Base-by-base conservation (phyloP, 257 asterid species). In the Fraxinus pennsylvanica region DNA sequence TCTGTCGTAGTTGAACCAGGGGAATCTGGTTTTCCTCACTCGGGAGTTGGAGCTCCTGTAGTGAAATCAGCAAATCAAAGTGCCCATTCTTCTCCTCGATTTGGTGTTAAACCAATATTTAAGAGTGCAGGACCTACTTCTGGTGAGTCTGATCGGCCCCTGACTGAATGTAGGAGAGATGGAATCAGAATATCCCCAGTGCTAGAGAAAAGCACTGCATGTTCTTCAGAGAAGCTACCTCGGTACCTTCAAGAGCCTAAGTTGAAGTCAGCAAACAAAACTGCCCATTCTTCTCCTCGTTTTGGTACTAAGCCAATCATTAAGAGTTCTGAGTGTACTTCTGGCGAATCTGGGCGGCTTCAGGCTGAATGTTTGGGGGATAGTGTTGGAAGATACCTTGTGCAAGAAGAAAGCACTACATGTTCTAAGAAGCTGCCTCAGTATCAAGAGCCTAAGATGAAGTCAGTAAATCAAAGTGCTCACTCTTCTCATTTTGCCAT, bases 261-360 rank as follows among this genome's bases (percentile, higher is more conserved):
- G 72, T 22, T 73, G 50, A 59, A 66, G 45, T 83, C 89, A 41
- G 84, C 79, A 33, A 82, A 32, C 80, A 83, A 72, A 35, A 85
- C 81, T 61, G 76, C 84, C 59, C 82, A 81, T 57, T 85, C 89
- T 36, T 63, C 72, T 67, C 78, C 88, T 47, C 91, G 81, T 33
- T 82, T 77, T 73, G 52, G 45, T 78, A 32, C 79, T 71, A 80
- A 75, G 47, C 72, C 77, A 27, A 43, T 78, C 61, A 39, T 68
- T 43, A 76, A 63, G 73, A 68, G 76, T 67, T 76, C 80, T 2
- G 82, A 73, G 66, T 79, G 57, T 41, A 69, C 84, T 72, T 73
- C 76, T n/a, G 33, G 25, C 12, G 74, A 78, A 4, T 65, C 70
- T 21, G 47, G 38, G 76, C 36, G 41, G 45, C 74, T 79, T 36